Percentiles rank a stretch among this genome's conserved stretches.
Evolutionary conservation across 306 rosid species (phyloP).

Genomic region (Sicyos edulis): DNA sequence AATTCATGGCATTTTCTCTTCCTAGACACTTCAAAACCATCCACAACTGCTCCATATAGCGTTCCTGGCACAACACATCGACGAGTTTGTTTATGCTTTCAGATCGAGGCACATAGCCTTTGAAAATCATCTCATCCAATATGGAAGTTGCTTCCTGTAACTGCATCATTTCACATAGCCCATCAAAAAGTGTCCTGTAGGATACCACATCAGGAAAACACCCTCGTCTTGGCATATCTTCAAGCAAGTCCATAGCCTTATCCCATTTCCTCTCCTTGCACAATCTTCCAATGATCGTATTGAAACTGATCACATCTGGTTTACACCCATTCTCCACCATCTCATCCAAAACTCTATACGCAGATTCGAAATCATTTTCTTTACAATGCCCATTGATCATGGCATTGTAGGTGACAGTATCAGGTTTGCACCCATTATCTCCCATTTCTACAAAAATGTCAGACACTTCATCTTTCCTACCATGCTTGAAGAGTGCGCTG

Average conservation of each 20-base stretch:
- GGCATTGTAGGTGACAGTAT: slow-evolving; percentile 61
- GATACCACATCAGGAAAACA: slow-evolving; percentile 50
- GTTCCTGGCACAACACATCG: slow-evolving; percentile 33
- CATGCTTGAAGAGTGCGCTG: slow-evolving; percentile 40
- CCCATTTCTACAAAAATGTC: slow-evolving; percentile 54
- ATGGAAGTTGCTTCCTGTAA: slow-evolving; percentile 50
- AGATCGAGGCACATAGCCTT: slow-evolving; percentile 41
- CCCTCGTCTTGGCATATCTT: slow-evolving; percentile 55
- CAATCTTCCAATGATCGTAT: slow-evolving; percentile 46
- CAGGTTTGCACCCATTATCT: slow-evolving; percentile 37
- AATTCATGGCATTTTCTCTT: slow-evolving; percentile 31
- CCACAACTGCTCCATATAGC: slow-evolving; percentile 37
- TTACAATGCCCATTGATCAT: slow-evolving; percentile 59
- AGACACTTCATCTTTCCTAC: slow-evolving; percentile 49
- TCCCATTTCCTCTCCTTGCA: slow-evolving; percentile 55
- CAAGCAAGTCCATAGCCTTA: slow-evolving; percentile 61
- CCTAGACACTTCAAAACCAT: slow-evolving; percentile 37
- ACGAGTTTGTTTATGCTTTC: slow-evolving; percentile 37
- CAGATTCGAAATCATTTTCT: slow-evolving; percentile 48
- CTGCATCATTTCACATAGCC: slow-evolving; percentile 42
- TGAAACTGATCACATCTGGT: slow-evolving; percentile 58
- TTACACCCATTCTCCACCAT: slow-evolving; percentile 41
- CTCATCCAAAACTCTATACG: slow-evolving; percentile 48
- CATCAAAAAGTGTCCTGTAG: slow-evolving; percentile 53
- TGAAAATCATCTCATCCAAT: slow-evolving; percentile 70